A percentile compares a stretch with the other conserved stretches of the same genome.
Evolutionary conservation across 75 land plant species (phyloP).

Genomic region (Ceratopteris richardii): DNA sequence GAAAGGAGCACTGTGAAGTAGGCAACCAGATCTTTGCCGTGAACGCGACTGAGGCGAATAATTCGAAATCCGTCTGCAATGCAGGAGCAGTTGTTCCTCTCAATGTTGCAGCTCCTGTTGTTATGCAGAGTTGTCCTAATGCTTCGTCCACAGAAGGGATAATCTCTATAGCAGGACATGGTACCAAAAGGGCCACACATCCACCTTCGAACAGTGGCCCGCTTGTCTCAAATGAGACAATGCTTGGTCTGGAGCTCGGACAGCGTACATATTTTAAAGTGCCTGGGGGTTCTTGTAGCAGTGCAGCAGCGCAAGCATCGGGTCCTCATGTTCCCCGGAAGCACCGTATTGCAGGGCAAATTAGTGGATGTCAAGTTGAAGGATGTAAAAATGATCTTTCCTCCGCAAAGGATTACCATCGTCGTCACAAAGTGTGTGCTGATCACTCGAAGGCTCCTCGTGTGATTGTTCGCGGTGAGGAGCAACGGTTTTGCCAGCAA

Average conservation of each 20-base stretch:
- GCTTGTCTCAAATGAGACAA: background rate
- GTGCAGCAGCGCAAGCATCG: background rate
- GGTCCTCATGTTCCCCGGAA: background rate
- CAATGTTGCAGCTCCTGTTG: background rate
- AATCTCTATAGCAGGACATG: background rate
- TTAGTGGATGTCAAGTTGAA: constrained; percentile 26
- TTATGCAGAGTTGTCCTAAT: background rate
- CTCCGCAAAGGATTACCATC: constrained; percentile 61
- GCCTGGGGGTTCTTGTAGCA: background rate
- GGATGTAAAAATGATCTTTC: constrained; percentile 65
- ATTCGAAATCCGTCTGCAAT: background rate
- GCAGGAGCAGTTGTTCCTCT: background rate
- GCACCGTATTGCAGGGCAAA: background rate
- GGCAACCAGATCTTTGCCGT: background rate
- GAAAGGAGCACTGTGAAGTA: too few relatives aligned
- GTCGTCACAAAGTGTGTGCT: constrained; percentile 72
- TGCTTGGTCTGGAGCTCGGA: constrained; percentile 15
- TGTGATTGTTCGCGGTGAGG: constrained; percentile 51
- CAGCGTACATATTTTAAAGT: constrained; percentile 14
- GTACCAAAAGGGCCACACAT: background rate
- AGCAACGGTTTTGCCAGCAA: constrained; percentile 79
- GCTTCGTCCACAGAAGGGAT: background rate
- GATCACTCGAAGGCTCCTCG: constrained; percentile 61
- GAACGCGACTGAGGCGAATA: background rate
- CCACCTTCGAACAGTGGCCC: background rate